Evolutionary conservation across 2,329 filamentous ascomycete genomes (phyloP).

Genomic region (Sclerotinia trifoliorum): DNA sequence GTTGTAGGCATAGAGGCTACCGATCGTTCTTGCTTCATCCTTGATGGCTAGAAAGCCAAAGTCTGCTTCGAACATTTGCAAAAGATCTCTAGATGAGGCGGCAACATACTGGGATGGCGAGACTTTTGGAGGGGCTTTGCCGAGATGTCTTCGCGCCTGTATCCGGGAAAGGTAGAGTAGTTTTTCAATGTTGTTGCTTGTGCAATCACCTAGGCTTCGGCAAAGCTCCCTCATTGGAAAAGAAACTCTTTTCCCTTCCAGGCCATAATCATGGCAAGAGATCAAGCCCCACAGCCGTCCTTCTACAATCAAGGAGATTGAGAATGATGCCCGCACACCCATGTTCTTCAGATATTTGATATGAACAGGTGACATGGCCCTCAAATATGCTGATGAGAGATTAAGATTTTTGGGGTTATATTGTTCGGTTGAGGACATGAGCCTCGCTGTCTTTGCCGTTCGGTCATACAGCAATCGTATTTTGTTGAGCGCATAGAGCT

Average conservation of each 20-base stretch:
- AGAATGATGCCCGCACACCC: constrained; percentile 89
- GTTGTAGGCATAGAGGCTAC: constrained; percentile 72
- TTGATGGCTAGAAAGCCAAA: constrained; percentile 76
- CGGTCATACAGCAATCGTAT: constrained; percentile 84
- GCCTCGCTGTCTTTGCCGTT: constrained; percentile 72
- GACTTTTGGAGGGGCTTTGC: constrained; percentile 12
- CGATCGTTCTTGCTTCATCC: constrained; percentile 83
- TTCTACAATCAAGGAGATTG: constrained; percentile 86
- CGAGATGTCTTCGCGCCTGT: constrained; percentile 24
- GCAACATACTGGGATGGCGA: constrained; percentile 28
- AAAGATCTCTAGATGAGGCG: constrained; percentile 29
- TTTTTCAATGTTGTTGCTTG: constrained; percentile 48
- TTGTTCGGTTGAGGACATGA: constrained; percentile 74
- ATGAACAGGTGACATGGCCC: constrained; percentile 89
- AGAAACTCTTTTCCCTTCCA: constrained; percentile 52
- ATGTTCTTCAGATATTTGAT: constrained; percentile 85
- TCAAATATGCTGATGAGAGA: constrained; percentile 67
- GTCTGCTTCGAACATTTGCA: constrained; percentile 31
- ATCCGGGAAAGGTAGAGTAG: constrained; percentile 25
- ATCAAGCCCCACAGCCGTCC: constrained; percentile 85
- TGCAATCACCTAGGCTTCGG: constrained; percentile 54
- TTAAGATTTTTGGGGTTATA: constrained; percentile 75
- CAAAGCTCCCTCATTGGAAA: constrained; percentile 69
- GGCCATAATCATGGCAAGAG: constrained; percentile 78
- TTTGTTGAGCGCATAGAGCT: constrained; percentile 86